Conservation (phyloP, 345 rosid genomes). For the Microthlaspi erraticum region DNA sequence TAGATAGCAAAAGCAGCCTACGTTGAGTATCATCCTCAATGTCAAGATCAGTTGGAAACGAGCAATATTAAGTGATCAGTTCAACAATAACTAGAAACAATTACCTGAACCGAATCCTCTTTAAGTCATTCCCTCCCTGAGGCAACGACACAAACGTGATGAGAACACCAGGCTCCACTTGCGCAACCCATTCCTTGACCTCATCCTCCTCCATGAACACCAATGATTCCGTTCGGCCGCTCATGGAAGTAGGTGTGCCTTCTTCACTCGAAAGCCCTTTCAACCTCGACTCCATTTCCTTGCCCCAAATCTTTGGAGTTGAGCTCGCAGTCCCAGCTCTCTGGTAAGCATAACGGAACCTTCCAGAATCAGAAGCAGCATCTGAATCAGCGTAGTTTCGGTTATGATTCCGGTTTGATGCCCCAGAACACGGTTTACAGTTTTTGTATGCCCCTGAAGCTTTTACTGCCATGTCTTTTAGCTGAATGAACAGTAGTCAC, state of each 20-base stretch:
- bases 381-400: constrained; percentile 64
- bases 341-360: constrained; percentile 68
- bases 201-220: constrained; percentile 84
- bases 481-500: constrained; percentile 48
- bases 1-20: neutral
- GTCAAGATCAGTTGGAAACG: neutral
- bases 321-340: constrained; percentile 71
- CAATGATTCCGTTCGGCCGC: constrained; percentile 71
- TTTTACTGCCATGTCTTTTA: constrained; percentile 90
- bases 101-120: constrained; percentile 91
- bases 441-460: constrained; percentile 89
- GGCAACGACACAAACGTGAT: constrained; percentile 85
- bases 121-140: constrained; percentile 87
- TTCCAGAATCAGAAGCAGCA: constrained; percentile 63
- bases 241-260: constrained; percentile 78
- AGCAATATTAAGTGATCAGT: neutral
- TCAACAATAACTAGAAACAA: neutral
- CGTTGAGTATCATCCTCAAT: neutral
- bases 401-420: constrained; percentile 59
- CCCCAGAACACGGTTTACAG: constrained; percentile 87
- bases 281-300: constrained; percentile 74
- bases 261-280: constrained; percentile 88
- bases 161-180: constrained; percentile 97
- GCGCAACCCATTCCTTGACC: constrained; percentile 95
- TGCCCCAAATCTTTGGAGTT: constrained; percentile 73